Base-by-base conservation (phyloP, 1,284 basidiomycete species). In the Neotropicomus parvogracilis region DNA sequence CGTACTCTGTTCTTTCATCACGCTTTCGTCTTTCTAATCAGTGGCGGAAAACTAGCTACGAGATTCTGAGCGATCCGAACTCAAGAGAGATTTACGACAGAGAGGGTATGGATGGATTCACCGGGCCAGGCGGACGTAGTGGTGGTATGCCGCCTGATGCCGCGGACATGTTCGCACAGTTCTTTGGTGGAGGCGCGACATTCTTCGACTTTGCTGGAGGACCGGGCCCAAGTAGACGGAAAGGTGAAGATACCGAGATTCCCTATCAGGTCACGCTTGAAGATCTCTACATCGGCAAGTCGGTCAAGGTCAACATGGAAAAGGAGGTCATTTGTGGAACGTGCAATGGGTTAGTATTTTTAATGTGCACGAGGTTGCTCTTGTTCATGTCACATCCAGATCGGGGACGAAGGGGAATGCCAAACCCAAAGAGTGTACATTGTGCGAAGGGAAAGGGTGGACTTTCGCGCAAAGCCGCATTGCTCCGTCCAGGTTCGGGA, bases 221-320 rank as follows among this genome's bases (percentile, higher is more conserved):
- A 41, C 67, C 58, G 49, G 73, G 62, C 56, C 69, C 56, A 29
- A 69, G 72, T 52, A 71, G 72, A 66, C 75, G 68, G 40, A 80
- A 79, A 59, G 83, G 83, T 13, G 74, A 84, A 54, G 85, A 93
- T 66, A 83, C 87, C 7, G 73, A 85, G 29, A 84, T 97, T 54
- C 80, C 84, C 3, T 90, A 95, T 64, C 77, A 88, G 16, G 91
- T 97, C 49, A 86, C 88, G 4, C 76, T 99, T 29, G 93, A 97
- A 66, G 95, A 98, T 65, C 74, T 95, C 24, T 98, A 93, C 70
- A 89, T 87, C 52, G 95, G 95, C 28, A 95, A 94, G 68, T 80
- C 80, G 13, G 86, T 95, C 40, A 88, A 87, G 63, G 85, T 98
- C 74, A 89, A 85, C 58, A 81, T 97, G 72, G 90, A 95, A 68